Evolutionary conservation across 495 filamentous ascomycete species (phyloP), one percentile per base, ranked within the genome.

Genomic region (Penicillium goetzii): DNA sequence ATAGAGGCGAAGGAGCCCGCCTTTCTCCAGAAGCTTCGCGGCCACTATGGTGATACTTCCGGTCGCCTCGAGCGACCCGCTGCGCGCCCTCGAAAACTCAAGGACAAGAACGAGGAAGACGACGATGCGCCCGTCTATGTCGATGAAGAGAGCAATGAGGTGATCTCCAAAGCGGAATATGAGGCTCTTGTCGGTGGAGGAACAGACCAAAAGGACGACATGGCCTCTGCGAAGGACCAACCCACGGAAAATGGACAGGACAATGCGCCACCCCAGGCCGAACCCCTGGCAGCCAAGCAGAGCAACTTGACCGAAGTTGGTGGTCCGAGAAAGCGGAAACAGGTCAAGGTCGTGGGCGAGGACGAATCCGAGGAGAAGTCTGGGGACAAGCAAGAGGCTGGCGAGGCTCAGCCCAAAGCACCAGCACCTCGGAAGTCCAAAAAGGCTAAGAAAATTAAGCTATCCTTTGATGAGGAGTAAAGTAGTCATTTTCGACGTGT

Each of bases 121-220:
- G 79, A 82, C 36, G 81, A 84, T 54, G 81, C 67, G 21, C 81
- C 81, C 23, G 80, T 77, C 43, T 83, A 83, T 56, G 74, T 84
- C 45, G 77, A 82, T 41, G 81, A 81, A 59, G 76, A 78, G 52
- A 81, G 75, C 62, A 80, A 82, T 33, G 76, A 81, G 57, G 74
- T 79, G 28, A 78, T 83, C 49, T 73, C 80, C 21, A 81, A 81
- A 61, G 79, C 80, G 58, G 78, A 84, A 58, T 84, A 81, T 67
- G 73, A 78, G 52, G 72, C 73, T 19, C 50, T 83, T 33, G 66
- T 81, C 11, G 67, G 69, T 7, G 69, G 69, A 28, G 69, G 59
- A 38, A 23, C 57, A 6, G 65, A 66, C 43, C 53, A 69, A 51
- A 73, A 69, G 32, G 63, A 58, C n/a, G 56, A 66, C 14, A 40